Base-by-base conservation (phyloP, 495 filamentous ascomycete species). In the Neurospora cerealis region DNA sequence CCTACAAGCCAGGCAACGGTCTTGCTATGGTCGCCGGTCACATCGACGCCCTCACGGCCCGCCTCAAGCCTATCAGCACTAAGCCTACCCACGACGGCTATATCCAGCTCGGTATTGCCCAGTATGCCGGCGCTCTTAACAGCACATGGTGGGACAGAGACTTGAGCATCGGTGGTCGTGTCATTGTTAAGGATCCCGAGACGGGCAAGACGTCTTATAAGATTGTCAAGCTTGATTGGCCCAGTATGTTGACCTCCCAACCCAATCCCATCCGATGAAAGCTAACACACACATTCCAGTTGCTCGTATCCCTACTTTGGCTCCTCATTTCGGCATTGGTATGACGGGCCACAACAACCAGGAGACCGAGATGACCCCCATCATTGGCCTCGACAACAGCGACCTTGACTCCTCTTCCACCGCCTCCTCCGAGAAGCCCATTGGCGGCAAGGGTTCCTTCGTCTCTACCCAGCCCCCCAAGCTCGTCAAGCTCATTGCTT, bases 141-240 rank as follows among this genome's bases (percentile, higher is more conserved):
- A 84, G 83, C 71, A 97, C 95, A 3, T 97, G 95, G 95, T 97
- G 93, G 93, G 95, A 97, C 83, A 87, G 95, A 19, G 96, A 99
- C 83, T 87, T 99, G 48, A 91, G 92, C 69, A 91, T 98, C 76
- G 96, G 93, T 69, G 96, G 96, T 11, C 87, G 93, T 48, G 95
- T 99, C 9, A 85, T 98, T 41, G 90, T 98, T 32, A 91, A 91
- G 76, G 89, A 96, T 74, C 79, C 85, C 5, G 78, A 85, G 3
- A 89, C 87, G 4, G 93, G 93, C 74, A 97, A 95, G 87, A 92
- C 96, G 38, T 87, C 90, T 69, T 89, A 87, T 46, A 94, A 91
- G 84, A 84, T 98, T 39, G 94, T 97, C 32, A 95, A 97, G 82
- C 86, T 98, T 38, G 92, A 91, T 79, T 97, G 94, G 93, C 96